Evolutionary conservation across 345 rosid genomes (phyloP), one percentile per base, ranked within the genome.

Genomic region (Euclidium syriacum): DNA sequence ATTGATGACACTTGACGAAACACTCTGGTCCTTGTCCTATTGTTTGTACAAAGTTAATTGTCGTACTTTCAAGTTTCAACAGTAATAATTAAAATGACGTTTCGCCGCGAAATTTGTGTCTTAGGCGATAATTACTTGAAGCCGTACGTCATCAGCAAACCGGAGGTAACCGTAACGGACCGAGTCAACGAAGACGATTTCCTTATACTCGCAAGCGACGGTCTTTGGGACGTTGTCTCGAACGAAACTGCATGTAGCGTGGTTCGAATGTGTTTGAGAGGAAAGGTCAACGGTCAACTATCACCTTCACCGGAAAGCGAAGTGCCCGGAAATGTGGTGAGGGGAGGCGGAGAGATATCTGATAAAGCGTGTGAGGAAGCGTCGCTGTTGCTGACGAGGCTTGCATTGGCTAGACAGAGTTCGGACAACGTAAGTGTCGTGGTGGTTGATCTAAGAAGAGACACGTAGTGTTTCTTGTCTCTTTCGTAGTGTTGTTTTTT

Each of bases 161-260:
- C 97, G 70, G 97, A 89, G 65, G 91, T 92, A 60, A 83, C 79
- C 4, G 60, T 85, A 11, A 71, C 64, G 51, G 85, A 87, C 4
- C 80, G 98, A 57, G 73, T 75, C 29, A 79, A 25, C 3, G 91
- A 62, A 34, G 98, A 92, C 29, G 96, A 92, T 25, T 92, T 87
- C 36, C 52, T 92, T 38, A 90, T 92, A 10, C 72, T 90, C 8
- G 98, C 90, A 18, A 87, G 87, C 40, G 98, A 87, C 34, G 97
- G 98, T 1, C 77, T 92, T 8, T 92, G 98, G 98, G 97, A 92
- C 60, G 98, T 87, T 36, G 90, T 92, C 46, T 79, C 98, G 0
- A 92, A 87, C 60, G 91, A 87, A 18, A 84, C 81, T 0, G 94
- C 96, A 10, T 90, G 97, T 40, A 78, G 79, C 55, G 91, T 87